A percentile compares a stretch with the other conserved stretches of the same genome.
Conservation (phyloP, 768 basidiomycete species). For the Tulasnella sp. region DNA sequence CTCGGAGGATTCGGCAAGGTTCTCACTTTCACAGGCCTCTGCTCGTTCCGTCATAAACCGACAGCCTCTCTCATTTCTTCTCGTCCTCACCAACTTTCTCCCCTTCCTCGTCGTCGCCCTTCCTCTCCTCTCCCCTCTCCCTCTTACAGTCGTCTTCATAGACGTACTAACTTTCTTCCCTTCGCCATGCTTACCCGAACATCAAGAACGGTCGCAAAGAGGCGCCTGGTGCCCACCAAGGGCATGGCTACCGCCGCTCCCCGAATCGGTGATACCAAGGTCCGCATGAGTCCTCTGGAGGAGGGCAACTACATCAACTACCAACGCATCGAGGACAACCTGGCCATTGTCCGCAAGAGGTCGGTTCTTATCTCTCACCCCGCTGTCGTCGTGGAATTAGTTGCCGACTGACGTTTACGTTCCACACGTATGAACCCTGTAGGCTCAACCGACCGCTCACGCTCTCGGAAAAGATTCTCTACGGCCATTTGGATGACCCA, state of each 20-base stretch:
- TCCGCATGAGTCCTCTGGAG: slow-evolving; percentile 85
- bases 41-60: slow-evolving; percentile 26
- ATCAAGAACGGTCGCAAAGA: slow-evolving; percentile 7
- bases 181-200: slow-evolving; percentile 15
- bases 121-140: background rate
- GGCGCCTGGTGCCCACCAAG: slow-evolving; percentile 12
- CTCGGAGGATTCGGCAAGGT: slow-evolving; percentile 21
- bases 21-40: slow-evolving; percentile 18
- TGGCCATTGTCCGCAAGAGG: slow-evolving; percentile 84
- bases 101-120: slow-evolving; percentile 22
- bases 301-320: slow-evolving; percentile 87
- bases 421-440: slow-evolving; percentile 8
- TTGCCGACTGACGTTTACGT: slow-evolving; percentile 17
- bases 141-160: slow-evolving; percentile 1
- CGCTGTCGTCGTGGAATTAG: slow-evolving; percentile 21
- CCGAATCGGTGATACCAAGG: slow-evolving; percentile 87
- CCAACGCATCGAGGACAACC: slow-evolving; percentile 97
- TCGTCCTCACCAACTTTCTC: slow-evolving; percentile 20
- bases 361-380: slow-evolving; percentile 43
- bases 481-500: slow-evolving; percentile 97
- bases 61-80: slow-evolving; percentile 10
- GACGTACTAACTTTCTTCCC: background rate
- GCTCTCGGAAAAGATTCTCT: slow-evolving; percentile 94
- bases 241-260: slow-evolving; percentile 77
- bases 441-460: slow-evolving; percentile 91